Conservation (phyloP, 2,329 filamentous ascomycete genomes). For the Aspergillus aculeatinus region DNA sequence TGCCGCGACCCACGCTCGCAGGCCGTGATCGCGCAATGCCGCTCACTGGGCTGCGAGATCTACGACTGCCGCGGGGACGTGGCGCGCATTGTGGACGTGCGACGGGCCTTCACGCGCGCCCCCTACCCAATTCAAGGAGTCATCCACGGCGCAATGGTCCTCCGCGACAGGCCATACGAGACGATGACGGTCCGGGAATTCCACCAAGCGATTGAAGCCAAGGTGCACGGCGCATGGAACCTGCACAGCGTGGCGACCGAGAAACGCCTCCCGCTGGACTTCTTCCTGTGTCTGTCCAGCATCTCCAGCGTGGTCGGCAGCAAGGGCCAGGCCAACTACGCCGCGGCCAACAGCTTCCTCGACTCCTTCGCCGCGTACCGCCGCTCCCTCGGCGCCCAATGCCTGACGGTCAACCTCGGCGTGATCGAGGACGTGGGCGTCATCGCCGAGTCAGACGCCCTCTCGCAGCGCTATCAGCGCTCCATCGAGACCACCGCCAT, state of each 20-base stretch:
- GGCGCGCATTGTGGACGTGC: slow-evolving; percentile 6
- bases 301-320: slow-evolving; percentile 25
- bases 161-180: slow-evolving; percentile 16
- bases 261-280: slow-evolving; percentile 11
- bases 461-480: background rate
- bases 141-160: slow-evolving; percentile 20
- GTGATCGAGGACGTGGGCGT: slow-evolving; percentile 32
- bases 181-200: slow-evolving; percentile 37
- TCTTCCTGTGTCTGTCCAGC: slow-evolving; percentile 27
- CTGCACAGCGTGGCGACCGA: slow-evolving; percentile 22
- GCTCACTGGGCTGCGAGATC: slow-evolving; percentile 1
- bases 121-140: slow-evolving; percentile 13
- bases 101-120: slow-evolving; percentile 4
- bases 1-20: slow-evolving; percentile 6
- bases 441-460: slow-evolving; percentile 10
- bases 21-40: slow-evolving; percentile 1
- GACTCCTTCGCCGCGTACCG: slow-evolving; percentile 21
- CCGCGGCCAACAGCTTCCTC: slow-evolving; percentile 26
- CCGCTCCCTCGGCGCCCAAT: slow-evolving; percentile 13
- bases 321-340: slow-evolving; percentile 26
- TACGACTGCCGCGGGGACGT: slow-evolving; percentile 16
- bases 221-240: slow-evolving; percentile 32
- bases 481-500: slow-evolving; percentile 1
- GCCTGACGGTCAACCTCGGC: slow-evolving; percentile 30
- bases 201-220: slow-evolving; percentile 29